A percentile compares a stretch with the other conserved stretches of the same genome.
phyloP scores from a whole-genome alignment of 2,329 filamentous ascomycete genomes.

The Stachybotrys elegans region DNA sequence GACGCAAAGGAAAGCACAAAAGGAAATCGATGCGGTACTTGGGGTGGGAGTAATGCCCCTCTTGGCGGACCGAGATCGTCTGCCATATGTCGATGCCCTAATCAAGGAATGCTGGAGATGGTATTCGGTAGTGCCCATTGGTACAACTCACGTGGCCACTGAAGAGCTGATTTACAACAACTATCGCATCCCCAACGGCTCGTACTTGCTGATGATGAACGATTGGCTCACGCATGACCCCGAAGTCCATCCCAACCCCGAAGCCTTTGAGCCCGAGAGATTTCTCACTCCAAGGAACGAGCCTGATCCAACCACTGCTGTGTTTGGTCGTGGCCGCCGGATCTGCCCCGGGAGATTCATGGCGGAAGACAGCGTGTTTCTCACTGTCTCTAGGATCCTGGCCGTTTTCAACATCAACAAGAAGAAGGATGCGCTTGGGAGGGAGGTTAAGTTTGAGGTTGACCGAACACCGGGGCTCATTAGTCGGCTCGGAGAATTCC shows the following conservation, averaged over 20 bases:
- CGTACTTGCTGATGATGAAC: constrained; percentile 15
- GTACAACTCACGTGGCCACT: constrained; percentile 31
- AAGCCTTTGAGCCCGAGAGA: constrained; percentile 25
- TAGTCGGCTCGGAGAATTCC: constrained; percentile 1
- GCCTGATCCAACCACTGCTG: constrained; percentile 21
- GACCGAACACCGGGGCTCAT: constrained; percentile 4
- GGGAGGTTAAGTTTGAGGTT: constrained; percentile 20
- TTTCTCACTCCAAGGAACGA: constrained; percentile 23
- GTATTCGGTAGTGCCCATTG: constrained; percentile 26
- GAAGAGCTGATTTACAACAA: constrained; percentile 20
- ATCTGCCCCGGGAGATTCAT: constrained; percentile 28
- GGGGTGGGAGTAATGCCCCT: constrained; percentile 22
- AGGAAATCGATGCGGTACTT: constrained; percentile 21
- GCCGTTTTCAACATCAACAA: constrained; percentile 37
- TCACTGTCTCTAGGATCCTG: constrained; percentile 31
- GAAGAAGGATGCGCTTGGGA: constrained; percentile 24
- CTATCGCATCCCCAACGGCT: constrained; percentile 22
- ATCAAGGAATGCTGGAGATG: constrained; percentile 25
- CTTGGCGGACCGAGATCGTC: constrained; percentile 17
- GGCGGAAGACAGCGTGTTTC: constrained; percentile 24
- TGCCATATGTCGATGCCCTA: constrained; percentile 24
- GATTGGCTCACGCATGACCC: constrained; percentile 50
- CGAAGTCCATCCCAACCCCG: constrained; percentile 50
- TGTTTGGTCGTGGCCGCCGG: constrained; percentile 30
- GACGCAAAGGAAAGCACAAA: constrained; percentile 17